A percentile compares a stretch with the other conserved stretches of the same genome.
These are phyloP conservation scores for Waltiozyma solani DNA, from an alignment of 1,139 yeast genomes.

Conservation along the genomic window DNA sequence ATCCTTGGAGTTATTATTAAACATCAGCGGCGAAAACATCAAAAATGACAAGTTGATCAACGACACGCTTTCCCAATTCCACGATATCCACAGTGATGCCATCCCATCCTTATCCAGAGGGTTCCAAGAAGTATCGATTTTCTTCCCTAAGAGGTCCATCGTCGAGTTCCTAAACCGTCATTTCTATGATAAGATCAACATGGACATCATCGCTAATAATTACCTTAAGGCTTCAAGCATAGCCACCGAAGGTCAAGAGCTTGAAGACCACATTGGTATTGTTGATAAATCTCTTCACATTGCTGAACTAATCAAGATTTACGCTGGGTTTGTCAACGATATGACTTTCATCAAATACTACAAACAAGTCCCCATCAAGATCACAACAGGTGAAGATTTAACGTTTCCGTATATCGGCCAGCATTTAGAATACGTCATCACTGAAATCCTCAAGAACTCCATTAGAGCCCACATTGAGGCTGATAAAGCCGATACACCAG, in stretches of 20 bases:
- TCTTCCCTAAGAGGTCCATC: constrained; percentile 40
- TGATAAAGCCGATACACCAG: constrained; percentile 41
- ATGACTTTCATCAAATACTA: constrained; percentile 78
- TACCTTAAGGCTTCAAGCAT: constrained; percentile 66
- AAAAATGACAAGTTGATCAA: constrained; percentile 26
- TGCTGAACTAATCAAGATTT: constrained; percentile 46
- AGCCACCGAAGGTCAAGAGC: too few relatives aligned
- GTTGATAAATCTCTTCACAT: constrained; percentile 57
- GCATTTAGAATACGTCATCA: constrained; percentile 78
- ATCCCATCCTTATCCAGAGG: constrained; percentile 76
- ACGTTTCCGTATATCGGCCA: constrained; percentile 73
- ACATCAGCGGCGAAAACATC: constrained; percentile 17
- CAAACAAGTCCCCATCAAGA: constrained; percentile 47
- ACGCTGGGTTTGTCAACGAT: constrained; percentile 71
- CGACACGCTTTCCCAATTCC: constrained; percentile 51
- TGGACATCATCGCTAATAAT: constrained; percentile 79
- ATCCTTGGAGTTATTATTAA: constrained; percentile 55
- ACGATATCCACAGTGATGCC: constrained; percentile 75
- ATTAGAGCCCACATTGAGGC: constrained; percentile 80
- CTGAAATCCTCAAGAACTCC: constrained; percentile 81
- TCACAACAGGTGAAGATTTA: constrained; percentile 42
- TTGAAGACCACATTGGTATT: constrained; percentile 58
- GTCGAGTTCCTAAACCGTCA: constrained; percentile 66
- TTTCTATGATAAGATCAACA: constrained; percentile 72
- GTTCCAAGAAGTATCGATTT: constrained; percentile 58